Percentiles rank a stretch among this genome's conserved stretches.
These are phyloP conservation scores for Sporothrix schenckii DNA, from an alignment of 2,329 filamentous ascomycete species.

Conservation along the genomic window DNA sequence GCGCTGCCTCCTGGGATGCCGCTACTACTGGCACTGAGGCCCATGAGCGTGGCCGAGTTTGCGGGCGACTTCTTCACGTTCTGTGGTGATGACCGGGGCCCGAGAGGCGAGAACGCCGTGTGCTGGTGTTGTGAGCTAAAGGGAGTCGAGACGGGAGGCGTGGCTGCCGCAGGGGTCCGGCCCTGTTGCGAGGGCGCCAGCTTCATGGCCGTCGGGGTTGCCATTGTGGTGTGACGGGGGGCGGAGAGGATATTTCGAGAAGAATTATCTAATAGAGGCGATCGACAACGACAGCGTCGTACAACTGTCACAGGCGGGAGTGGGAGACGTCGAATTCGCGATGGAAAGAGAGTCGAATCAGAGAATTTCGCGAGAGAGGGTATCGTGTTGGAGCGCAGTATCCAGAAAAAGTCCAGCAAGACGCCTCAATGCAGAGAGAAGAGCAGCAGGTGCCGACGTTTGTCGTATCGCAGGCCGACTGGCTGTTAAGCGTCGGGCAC, in stretches of 20 bases:
- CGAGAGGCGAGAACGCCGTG: slow-evolving; percentile 62
- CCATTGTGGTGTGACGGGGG: slow-evolving; percentile 44
- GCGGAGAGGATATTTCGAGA: neutral
- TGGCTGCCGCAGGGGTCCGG: slow-evolving; percentile 57
- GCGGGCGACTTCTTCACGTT: slow-evolving; percentile 67
- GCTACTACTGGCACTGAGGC: slow-evolving; percentile 45
- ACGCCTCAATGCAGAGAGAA: neutral
- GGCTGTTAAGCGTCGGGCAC: neutral
- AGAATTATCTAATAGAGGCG: neutral
- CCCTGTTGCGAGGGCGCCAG: slow-evolving; percentile 55
- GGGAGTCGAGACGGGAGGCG: slow-evolving; percentile 68
- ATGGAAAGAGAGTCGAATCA: neutral
- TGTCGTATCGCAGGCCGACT: neutral
- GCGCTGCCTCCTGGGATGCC: slow-evolving; percentile 25
- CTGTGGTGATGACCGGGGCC: slow-evolving; percentile 63
- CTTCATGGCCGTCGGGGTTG: slow-evolving; percentile 57
- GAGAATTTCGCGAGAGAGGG: neutral
- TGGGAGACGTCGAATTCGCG: neutral
- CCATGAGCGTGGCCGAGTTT: slow-evolving; percentile 53
- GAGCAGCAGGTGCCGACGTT: neutral
- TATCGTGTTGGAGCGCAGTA: slow-evolving; percentile 3
- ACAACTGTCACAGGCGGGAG: neutral
- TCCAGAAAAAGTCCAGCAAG: slow-evolving; percentile 20
- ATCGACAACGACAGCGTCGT: neutral
- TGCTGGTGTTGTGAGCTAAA: slow-evolving; percentile 59